Evolutionary conservation across 2,329 filamentous ascomycete species (phyloP).

Genomic region (Karstenula rhodostoma): DNA sequence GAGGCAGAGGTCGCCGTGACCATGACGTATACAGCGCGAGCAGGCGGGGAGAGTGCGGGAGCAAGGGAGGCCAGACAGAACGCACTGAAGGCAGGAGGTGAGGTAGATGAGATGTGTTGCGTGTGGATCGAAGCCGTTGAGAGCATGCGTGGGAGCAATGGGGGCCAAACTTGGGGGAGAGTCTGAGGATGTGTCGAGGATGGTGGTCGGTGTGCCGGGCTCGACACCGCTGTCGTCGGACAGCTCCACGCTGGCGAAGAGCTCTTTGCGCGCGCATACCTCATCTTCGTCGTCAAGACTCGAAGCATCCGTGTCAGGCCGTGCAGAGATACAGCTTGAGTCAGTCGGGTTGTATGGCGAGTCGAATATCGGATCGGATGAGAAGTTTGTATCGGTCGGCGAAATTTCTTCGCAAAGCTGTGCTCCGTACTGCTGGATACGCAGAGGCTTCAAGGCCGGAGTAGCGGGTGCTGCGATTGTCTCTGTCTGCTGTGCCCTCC

Average conservation of each 20-base stretch:
- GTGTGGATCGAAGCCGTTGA: constrained; percentile 5
- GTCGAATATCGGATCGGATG: constrained; percentile 33
- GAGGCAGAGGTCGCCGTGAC: constrained; percentile 28
- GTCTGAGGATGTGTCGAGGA: background rate
- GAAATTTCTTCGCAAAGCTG: constrained; percentile 22
- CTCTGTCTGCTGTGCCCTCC: background rate
- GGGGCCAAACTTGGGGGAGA: background rate
- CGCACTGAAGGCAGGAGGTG: constrained; percentile 44
- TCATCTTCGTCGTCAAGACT: constrained; percentile 18
- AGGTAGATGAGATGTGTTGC: constrained; percentile 28
- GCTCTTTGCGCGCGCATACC: background rate
- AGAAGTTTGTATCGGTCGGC: constrained; percentile 38
- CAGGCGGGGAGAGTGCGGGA: constrained; percentile 39
- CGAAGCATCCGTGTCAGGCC: constrained; percentile 18
- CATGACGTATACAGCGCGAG: constrained; percentile 36
- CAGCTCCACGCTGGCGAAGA: background rate
- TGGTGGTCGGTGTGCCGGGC: background rate
- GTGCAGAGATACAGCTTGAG: background rate
- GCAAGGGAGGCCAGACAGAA: constrained; percentile 34
- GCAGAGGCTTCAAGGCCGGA: background rate
- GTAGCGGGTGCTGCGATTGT: background rate
- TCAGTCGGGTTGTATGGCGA: constrained; percentile 6
- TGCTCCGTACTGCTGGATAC: background rate
- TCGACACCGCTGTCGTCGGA: background rate
- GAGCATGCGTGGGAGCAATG: background rate